Conservation (phyloP, 176 grass and related monocot genomes). For the Musa itinerans region DNA sequence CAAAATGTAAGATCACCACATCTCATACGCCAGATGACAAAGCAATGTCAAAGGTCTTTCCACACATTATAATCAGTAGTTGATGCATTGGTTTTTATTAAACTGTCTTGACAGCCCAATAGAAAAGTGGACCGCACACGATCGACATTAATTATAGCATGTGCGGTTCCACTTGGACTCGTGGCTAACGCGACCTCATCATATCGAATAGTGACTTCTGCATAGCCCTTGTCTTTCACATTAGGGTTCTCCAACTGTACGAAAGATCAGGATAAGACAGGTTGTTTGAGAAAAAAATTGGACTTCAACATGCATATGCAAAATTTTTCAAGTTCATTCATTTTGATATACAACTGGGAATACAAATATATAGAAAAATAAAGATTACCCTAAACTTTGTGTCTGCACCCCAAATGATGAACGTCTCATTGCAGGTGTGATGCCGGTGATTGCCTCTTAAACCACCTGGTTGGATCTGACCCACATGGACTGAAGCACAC, state of each 20-base stretch:
- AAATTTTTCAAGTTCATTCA: background rate
- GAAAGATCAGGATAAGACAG: constrained; percentile 4
- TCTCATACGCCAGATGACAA: background rate
- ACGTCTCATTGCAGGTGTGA: constrained; percentile 82
- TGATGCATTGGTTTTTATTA: constrained; percentile 60
- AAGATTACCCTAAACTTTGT: constrained; percentile 82
- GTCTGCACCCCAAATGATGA: constrained; percentile 86
- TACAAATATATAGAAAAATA: background rate
- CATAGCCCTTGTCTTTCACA: constrained; percentile 71
- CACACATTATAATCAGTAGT: constrained; percentile 83
- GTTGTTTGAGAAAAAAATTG: background rate
- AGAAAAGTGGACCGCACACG: constrained; percentile 49
- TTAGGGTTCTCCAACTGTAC: constrained; percentile 67
- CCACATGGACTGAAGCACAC: constrained; percentile 63
- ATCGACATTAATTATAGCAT: constrained; percentile 91
- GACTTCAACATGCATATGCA: background rate
- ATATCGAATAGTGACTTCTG: constrained; percentile 54
- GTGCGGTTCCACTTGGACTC: constrained; percentile 69
- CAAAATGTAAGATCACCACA: background rate
- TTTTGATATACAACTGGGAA: background rate
- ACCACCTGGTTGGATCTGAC: constrained; percentile 73
- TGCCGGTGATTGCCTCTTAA: constrained; percentile 93
- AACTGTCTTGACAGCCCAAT: constrained; percentile 73
- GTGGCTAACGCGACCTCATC: constrained; percentile 68
- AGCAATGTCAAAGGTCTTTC: constrained; percentile 64